Base-by-base conservation (phyloP, 176 grass and related monocot species). In the Oryza officinalis region DNA sequence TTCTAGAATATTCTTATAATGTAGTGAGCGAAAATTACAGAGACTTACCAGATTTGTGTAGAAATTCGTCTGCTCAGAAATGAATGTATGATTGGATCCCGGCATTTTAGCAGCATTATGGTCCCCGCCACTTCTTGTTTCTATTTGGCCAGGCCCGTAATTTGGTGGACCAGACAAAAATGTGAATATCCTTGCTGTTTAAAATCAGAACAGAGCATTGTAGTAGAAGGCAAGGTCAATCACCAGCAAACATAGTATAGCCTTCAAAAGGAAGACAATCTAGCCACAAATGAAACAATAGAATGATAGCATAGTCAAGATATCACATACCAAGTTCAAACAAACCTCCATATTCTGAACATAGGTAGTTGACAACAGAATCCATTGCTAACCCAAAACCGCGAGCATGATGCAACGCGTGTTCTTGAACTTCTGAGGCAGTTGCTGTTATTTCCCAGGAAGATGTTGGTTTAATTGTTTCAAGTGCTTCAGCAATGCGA, bases 101-200 rank as follows among this genome's bases (percentile, higher is more conserved):
- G 76, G 74, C 26, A 81, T 66, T 81, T 91, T 87, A 85, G 76
- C 66, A 77, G 83, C 83, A 87, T 94, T 92, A 67, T 94, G 91
- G 71, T 90, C 87, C 71, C 84, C 87, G 33, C 81, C 86, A 10
- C 85, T 83, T 78, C 78, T 88, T 71, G 86, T 83, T 65, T 95
- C 91, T 54, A 98, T 78, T 81, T 90, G 72, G 13, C 96, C 93
- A 84, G 87, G 73, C 59, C 96, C 96, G 80, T 92, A 98, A 92
- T 98, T 94, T 27, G 91, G 96, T 66, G 96, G 81, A 82, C 93
- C 96, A 81, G 96, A 98, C 75, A 95, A 63, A 89, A 98, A 98
- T 1, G 71, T 87, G 88, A 95, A 98, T 80, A 95, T 92, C 86
- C 96, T 95, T 88, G 96, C 96, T 98, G 85, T 83, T 70, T 82